Evolutionary conservation across 1,139 yeast species (phyloP).

Genomic region (Pichia sp.): DNA sequence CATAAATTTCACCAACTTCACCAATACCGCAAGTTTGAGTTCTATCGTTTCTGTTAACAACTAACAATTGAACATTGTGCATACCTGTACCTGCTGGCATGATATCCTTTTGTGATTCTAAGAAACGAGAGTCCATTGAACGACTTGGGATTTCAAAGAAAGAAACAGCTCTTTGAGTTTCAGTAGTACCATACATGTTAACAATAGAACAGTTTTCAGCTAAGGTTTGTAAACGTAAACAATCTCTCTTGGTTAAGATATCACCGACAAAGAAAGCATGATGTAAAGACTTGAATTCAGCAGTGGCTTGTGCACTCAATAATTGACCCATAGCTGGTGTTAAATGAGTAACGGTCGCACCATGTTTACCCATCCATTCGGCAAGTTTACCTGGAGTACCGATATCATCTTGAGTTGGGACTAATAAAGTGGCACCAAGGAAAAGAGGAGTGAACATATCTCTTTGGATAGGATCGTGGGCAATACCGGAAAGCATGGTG

Average conservation of each 20-base stretch:
- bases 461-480: conserved; percentile 99
- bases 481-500: conserved; percentile 98
- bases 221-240: conserved; percentile 84
- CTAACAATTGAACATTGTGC: conserved; percentile 90
- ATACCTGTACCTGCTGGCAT: conserved; percentile 99
- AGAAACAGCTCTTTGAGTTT: conserved; percentile 97
- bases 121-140: conserved; percentile 63
- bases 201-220: conserved; percentile 90
- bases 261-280: conserved; percentile 99
- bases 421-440: conserved; percentile 88
- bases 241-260: conserved; percentile 94
- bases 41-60: conserved; percentile 87
- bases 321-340: conserved; percentile 99
- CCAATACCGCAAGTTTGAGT: conserved; percentile 96
- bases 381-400: conserved; percentile 98
- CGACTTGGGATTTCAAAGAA: conserved; percentile 85
- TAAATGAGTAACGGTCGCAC: conserved; percentile 94
- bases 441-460: conserved; percentile 98
- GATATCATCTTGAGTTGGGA: conserved; percentile 95
- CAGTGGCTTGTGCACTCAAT: conserved; percentile 93
- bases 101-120: conserved; percentile 85
- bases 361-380: conserved; percentile 92
- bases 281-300: conserved; percentile 80
- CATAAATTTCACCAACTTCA: conserved; percentile 97
- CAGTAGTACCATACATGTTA: conserved; percentile 99